Evolutionary conservation across 2,329 filamentous ascomycete species (phyloP), one percentile per base, ranked within the genome.

Genomic region (Fusarium sp.): DNA sequence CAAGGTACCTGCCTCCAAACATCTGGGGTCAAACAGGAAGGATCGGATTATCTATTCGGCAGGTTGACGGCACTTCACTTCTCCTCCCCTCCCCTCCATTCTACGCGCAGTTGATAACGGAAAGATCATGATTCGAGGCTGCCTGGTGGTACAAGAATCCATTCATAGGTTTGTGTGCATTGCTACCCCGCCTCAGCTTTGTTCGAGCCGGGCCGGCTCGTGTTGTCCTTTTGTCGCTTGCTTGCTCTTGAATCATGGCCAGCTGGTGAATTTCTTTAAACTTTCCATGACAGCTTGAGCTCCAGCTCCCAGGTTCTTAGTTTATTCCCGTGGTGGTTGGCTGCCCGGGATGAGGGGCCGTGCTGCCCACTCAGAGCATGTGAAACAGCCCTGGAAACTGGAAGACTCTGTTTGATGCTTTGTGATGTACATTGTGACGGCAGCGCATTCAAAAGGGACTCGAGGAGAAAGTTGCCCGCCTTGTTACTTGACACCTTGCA

Each of bases 31-130:
- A 54, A 54, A 32, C 27, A 32, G 17, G 47, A 61, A 66, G 67
- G 66, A 57, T 68, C 77, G 77, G 77, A 78, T 78, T 78, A 79
- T 79, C 77, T 73, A 56, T 73, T 76, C 77, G 73, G 76, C 69
- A 68, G 38, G 22, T 43, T 22, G 47, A 37, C 58, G 32, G 56
- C 62, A 47, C 69, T 69, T 63, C 63, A 75, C 63, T 43, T 68
- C 54, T 59, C 56, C 22, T 59, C 35, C 32, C 45, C n/a, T 62
- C 64, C 54, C 61, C 58, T 56, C 43, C 38, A 43, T 45, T 45
- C 32, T 35, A 35, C 27, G 25, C 17, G 11, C 45, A 54, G 43
- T 35, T 52, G 38, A 61, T 50, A 54, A 37, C 40, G 12, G 25
- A 32, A 65, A 45, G 45, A 50, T 66, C 40, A 61, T 69, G 40